These are phyloP conservation scores for Oryza officinalis DNA, from an alignment of 176 grass and related monocot genomes.

Conservation along the genomic window DNA sequence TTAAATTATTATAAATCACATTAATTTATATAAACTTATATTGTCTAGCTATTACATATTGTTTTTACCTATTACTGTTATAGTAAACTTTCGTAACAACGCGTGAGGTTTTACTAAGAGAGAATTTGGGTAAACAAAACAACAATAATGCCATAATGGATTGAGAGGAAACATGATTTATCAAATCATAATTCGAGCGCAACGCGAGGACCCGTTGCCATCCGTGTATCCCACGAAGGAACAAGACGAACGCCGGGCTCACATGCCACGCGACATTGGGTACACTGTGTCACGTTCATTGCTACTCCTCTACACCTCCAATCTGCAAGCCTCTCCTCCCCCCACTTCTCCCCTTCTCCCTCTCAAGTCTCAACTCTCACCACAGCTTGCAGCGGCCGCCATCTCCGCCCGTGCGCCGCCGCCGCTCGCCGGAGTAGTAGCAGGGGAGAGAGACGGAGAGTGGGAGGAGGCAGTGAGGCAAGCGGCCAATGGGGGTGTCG, in stretches of 20 bases:
- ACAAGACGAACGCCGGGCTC: slow-evolving; percentile 18
- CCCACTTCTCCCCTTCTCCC: not conserved
- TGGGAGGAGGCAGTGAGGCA: not conserved
- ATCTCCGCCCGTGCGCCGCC: slow-evolving; percentile 1
- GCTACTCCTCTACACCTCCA: no score
- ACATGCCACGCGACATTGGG: slow-evolving; percentile 36
- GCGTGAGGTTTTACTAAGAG: no score
- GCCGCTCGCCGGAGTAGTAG: slow-evolving; percentile 15
- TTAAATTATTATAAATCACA: no score
- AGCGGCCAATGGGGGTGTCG: slow-evolving; percentile 63
- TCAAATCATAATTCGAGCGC: not conserved
- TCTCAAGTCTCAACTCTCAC: not conserved
- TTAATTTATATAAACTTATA: no score
- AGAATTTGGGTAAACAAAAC: no score
- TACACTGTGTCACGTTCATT: slow-evolving; percentile 51
- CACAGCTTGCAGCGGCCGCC: not conserved
- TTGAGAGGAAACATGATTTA: not conserved
- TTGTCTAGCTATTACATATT: no score
- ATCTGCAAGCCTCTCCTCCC: not conserved
- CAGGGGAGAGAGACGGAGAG: not conserved
- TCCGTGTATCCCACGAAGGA: slow-evolving; percentile 38
- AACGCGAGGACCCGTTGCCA: slow-evolving; percentile 28
- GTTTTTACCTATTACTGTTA: no score
- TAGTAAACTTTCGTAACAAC: no score
- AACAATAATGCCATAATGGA: no score